These are phyloP conservation scores for Niveomyces coronatus DNA, from an alignment of 2,329 filamentous ascomycete genomes.

Conservation along the genomic window DNA sequence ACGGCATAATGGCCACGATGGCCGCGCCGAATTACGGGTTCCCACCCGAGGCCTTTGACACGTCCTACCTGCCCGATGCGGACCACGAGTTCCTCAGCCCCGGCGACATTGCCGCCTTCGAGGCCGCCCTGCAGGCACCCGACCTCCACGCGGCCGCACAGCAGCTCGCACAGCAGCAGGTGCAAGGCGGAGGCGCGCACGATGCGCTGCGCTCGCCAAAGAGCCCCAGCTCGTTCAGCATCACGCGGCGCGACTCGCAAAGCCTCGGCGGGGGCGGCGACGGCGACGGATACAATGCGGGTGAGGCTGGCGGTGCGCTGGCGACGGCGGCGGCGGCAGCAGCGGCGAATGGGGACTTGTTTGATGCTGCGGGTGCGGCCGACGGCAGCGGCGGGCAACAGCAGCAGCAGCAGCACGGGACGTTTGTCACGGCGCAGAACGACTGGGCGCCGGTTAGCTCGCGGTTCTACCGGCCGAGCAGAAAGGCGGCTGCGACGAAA, in stretches of 20 bases:
- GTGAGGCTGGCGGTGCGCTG: conserved; percentile 19
- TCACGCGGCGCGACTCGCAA: conserved; percentile 32
- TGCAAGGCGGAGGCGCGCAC: conserved; percentile 37
- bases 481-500: conserved; percentile 21
- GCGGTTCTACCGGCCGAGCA: conserved; percentile 39
- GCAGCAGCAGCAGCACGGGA: no score
- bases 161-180: background rate
- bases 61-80: conserved; percentile 63
- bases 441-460: conserved; percentile 90
- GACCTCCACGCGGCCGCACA: conserved; percentile 54
- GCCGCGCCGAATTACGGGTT: conserved; percentile 44
- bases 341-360: conserved; percentile 12
- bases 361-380: conserved; percentile 26
- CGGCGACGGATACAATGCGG: conserved; percentile 19
- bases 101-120: conserved; percentile 68
- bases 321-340: conserved; percentile 11
- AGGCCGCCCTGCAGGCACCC: conserved; percentile 70
- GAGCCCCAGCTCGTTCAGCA: conserved; percentile 29
- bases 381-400: no score
- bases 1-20: no score
- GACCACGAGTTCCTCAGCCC: conserved; percentile 66
- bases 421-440: conserved; percentile 81
- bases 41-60: conserved; percentile 55
- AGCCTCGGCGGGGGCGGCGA: conserved; percentile 17
- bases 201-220: conserved; percentile 31